Evolutionary conservation across 805 yeast genomes (phyloP), one percentile per base, ranked within the genome.

Genomic region (Wickerhamiella domercqiae): DNA sequence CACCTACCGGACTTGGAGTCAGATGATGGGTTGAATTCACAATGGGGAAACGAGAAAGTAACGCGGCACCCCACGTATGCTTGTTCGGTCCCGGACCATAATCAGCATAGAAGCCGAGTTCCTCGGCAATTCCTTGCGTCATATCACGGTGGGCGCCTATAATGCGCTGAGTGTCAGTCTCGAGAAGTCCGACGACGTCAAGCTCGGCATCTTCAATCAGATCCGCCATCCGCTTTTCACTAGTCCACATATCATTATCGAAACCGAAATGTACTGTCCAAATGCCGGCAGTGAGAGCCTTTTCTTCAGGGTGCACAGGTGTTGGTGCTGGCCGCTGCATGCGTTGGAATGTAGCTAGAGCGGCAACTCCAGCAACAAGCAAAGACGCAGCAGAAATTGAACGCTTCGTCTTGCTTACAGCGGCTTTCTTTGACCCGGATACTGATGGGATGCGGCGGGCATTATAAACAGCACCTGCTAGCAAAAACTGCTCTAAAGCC

Each of bases 191-290:
- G 49, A 90, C 70, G 32, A 90, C 78, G 56, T 90, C 98, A 11
- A 90, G 60, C 60, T 90, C 93, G 38, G 93, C 75, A 49, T 87
- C 97, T 42, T 62, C 64, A 42, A 90, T 73, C 36, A 87, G 68
- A 46, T 78, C 77, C 41, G 77, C 64, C 94, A 90, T 87, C 47
- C 96, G 71, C 31, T 72, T 75, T 59, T 90, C 96, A 46, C 84
- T 73, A 0, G 93, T 87, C 98, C 98, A 90, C 90, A 90, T 78
- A 54, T 84, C 94, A 57, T 90, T 90, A 56, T 90, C 98, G 36
- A 90, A 67, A 18, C 96, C 98, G 55, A 90, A 90, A 61, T 90
- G 98, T 46, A 90, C 77, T 17, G 97, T 87, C 98, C 98, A 90
- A 43, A 90, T 86, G 55, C 97, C 98, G 2, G 96, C 86, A 1